phyloP scores from a whole-genome alignment of 176 grass and related monocot genomes.

The Elaeis guineensis region DNA sequence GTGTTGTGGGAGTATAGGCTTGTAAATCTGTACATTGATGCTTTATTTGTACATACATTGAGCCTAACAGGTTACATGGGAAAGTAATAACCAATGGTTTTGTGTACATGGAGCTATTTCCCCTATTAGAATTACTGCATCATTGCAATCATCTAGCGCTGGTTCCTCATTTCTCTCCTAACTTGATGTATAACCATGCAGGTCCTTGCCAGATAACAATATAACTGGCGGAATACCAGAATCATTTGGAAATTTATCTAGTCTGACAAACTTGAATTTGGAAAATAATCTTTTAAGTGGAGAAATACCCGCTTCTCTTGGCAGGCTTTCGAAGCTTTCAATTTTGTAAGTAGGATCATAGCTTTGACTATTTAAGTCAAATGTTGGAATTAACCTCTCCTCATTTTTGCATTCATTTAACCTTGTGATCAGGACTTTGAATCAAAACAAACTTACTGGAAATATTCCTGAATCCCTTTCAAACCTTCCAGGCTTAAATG shows the following conservation, averaged over 20 bases:
- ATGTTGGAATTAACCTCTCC: neutral
- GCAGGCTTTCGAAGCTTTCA: constrained; percentile 55
- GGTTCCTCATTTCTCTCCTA: too few species aligned
- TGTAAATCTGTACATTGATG: too few species aligned
- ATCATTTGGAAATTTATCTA: constrained; percentile 68
- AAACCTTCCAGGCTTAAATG: constrained; percentile 8
- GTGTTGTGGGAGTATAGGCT: too few species aligned
- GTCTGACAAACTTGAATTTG: constrained; percentile 60
- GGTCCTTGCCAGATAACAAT: constrained; percentile 58
- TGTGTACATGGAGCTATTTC: too few species aligned
- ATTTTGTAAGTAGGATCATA: constrained; percentile 50
- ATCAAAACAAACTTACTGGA: constrained; percentile 18
- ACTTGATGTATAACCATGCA: constrained; percentile 28
- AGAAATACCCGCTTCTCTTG: constrained; percentile 73
- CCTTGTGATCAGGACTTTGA: constrained; percentile 4
- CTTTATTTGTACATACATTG: too few species aligned
- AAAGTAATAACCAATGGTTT: too few species aligned
- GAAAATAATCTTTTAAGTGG: constrained; percentile 67
- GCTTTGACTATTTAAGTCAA: constrained; percentile 1
- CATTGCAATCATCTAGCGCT: too few species aligned
- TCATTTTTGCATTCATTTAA: neutral
- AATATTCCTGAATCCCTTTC: constrained; percentile 14
- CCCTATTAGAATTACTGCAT: too few species aligned
- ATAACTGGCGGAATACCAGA: constrained; percentile 73
- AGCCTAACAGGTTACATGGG: too few species aligned